Percentiles rank a stretch among this genome's conserved stretches.
These are phyloP conservation scores for Crataegus laevigata DNA, from an alignment of 306 rosid genomes.

Conservation along the genomic window DNA sequence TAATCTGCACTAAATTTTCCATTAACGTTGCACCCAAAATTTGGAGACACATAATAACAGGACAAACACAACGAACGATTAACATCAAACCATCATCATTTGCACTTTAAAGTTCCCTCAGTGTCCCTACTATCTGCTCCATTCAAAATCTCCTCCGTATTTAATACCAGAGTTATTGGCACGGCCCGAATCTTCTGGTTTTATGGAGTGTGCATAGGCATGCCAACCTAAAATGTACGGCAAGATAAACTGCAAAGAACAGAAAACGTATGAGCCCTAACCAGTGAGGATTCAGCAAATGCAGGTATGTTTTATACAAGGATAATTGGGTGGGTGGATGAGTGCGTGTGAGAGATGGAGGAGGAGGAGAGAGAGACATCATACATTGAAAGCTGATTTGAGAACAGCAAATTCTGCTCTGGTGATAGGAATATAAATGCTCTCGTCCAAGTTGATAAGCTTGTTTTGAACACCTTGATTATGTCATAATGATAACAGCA, in stretches of 20 bases:
- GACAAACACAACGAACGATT: not conserved
- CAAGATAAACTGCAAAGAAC: constrained; percentile 56
- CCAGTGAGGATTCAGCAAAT: not conserved
- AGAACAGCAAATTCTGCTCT: constrained; percentile 78
- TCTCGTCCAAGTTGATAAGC: constrained; percentile 64
- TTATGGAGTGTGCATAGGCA: constrained; percentile 59
- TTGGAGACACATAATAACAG: not conserved
- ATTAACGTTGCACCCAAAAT: not conserved
- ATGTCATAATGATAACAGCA: constrained; percentile 15
- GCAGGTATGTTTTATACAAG: not conserved
- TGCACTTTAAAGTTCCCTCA: not conserved
- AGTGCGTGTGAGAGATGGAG: not conserved
- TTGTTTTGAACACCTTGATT: constrained; percentile 79
- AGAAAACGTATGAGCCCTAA: constrained; percentile 1
- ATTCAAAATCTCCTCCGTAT: constrained; percentile 76
- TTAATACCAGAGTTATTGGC: constrained; percentile 42
- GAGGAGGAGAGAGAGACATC: constrained; percentile 10
- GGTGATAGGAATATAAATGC: constrained; percentile 65
- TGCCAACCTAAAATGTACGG: constrained; percentile 90
- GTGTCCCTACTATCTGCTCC: constrained; percentile 50
- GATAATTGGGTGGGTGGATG: not conserved
- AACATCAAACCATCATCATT: not conserved
- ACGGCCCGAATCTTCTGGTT: constrained; percentile 43
- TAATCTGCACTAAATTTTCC: not conserved
- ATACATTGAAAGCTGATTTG: constrained; percentile 69